Evolutionary conservation across 2,329 filamentous ascomycete species (phyloP), one percentile per base, ranked within the genome.

Genomic region (Botrytis sinoallii): DNA sequence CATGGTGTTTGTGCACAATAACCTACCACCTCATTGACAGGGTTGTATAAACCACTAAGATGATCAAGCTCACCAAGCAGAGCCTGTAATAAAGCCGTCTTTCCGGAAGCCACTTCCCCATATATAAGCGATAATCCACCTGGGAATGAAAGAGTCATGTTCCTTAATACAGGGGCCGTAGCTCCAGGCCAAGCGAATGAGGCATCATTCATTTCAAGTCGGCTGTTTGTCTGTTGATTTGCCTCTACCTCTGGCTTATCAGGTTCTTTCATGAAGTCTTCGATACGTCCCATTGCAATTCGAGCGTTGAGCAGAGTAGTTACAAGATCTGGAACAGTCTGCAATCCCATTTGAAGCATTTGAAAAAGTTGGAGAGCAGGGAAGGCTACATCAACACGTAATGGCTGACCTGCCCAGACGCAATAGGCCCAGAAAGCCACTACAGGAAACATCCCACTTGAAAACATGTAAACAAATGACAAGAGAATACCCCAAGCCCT

Each of bases 231-330:
- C 18, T 55, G 64, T 42, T 75, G 74, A 25, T 74, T 75, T 3
- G 73, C 84, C 25, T 86, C 83, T 29, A 82, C 81, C 42, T 87
- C 85, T 44, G 89, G 87, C 77, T 94, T 93, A 79, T 97, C 90
- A 0, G 93, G 93, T 81, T 97, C 94, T 0, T 85, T 84, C 93
- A 97, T 97, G 83, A 97, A 97, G 35, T 88, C 87, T 78, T 97
- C 92, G 32, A 97, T 93, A 76, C 94, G 91, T 14, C 88, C 89
- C 75, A 97, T 89, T 0, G 94, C 92, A 29, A 97, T 91, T n/a
- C 88, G 90, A 0, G 94, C 93, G 78, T 97, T 97, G 76, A 97
- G 87, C 7, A 95, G 83, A 18, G 91, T 88, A 0, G 92, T 94
- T 61, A 97, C 90, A 16, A 97, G 84, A 44, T 88, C 85, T 3